Base-by-base conservation (phyloP, 2,329 filamentous ascomycete species). In the Fusarium robinianum region DNA sequence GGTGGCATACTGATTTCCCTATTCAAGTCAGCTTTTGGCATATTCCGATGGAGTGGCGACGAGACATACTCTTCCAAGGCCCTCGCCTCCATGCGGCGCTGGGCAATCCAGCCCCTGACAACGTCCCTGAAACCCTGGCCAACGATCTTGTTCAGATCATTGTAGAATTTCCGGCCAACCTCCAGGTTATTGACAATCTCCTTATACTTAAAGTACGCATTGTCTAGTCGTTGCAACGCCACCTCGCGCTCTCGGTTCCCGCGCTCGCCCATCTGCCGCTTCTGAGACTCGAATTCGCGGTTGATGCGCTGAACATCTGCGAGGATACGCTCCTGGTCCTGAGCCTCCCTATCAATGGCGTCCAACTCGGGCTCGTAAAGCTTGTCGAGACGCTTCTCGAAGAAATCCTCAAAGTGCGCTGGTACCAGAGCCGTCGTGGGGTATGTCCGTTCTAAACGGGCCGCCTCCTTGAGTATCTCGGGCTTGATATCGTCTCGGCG, bases 201-300 rank as follows among this genome's bases (percentile, higher is more conserved):
- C 70, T 96, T 96, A 74, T 97, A 97, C 70, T 92, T 95, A 68
- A 90, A 84, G 65, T 95, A 97, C 1, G 90, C 92, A 53, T 88
- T 90, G 67, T 97, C 92, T 8, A 99, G 75, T 50, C 80, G 83
- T 68, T 99, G 94, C 34, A 99, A 71, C 0, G 90, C 90, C 56
- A 87, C 80, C 65, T 97, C 92, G 10, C 94, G 83, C 63, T 95
- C 90, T 48, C 71, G 67, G 53, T 90, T 73, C 31, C 78, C 78
- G 11, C 74, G 72, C 22, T 75, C 75, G n/a, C 75, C 87, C 4
- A 84, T 83, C 25, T 76, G 78, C 39, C 84, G 81, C 53, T 88
- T 80, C 57, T 82, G 88, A 14, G 79, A 75, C 50, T 87, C 80
- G 58, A 97, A 96, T 12, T 86, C 84, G 10, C 80, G 79, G 64